Evolutionary conservation across 176 grass and related monocot genomes (phyloP), one percentile per base, ranked within the genome.

Genomic region (Eremochloa ophiuroides): DNA sequence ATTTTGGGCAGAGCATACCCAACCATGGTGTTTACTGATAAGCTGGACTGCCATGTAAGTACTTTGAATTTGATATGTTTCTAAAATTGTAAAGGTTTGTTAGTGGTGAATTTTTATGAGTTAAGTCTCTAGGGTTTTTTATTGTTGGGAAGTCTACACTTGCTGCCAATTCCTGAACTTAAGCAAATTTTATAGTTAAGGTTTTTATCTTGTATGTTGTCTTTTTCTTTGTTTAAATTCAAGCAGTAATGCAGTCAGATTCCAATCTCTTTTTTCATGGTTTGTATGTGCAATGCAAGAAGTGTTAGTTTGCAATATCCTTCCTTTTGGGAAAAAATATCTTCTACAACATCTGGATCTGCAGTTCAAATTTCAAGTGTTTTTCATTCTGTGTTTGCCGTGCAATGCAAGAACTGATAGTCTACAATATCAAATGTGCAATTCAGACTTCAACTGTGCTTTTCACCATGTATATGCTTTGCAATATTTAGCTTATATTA

Each of bases 1-100:
- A 97, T 79, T 97, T 91, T 62, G 83, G 94, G 51, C 91, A 93
- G 65, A 89, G 86, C 73, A 93, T 97, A 71, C 88, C 86, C 56
- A 91, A 86, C 69, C 91, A 93, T 25, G 88, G 88, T 89, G 94
- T 83, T 93, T 64, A 93, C 84, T 38, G 88, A 91, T 74, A 93
- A 84, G 84, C 89, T 91, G 88, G 86, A 93, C 77, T 85, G 84
- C 55, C 94, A 93, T 80, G 94, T 93, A 91, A 76, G 56, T 65
- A 22, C 10, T 65, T 72, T 30, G 12, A 29, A 53, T 23, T 72
- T 79, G n/a, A 51, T 64, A 41, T 78, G n/a, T 39, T 64, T 47
- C n/a, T 46, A 53, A 64, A 50, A n/a, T 16, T 22, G 6, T 31
- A 18, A 17, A 31, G 4, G 20, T 71, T 27, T 39, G n/a, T 74